Evolutionary conservation across 495 filamentous ascomycete species (phyloP), one percentile per base, ranked within the genome.

Genomic region (Letharia lupina): DNA sequence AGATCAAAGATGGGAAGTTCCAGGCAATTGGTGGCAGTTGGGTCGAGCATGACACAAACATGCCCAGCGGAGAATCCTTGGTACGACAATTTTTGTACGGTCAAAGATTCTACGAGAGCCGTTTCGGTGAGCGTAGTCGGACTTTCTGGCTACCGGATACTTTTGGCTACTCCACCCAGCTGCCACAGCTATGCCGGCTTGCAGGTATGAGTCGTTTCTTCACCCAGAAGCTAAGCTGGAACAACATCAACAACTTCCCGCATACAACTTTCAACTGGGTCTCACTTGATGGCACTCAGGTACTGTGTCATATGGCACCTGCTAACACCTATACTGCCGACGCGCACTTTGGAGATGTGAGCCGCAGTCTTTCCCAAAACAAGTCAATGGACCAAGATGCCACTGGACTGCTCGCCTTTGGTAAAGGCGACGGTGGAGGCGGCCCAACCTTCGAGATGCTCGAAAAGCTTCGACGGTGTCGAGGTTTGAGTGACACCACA

Each of bases 211-310:
- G 81, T 63, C 84, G 94, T 41, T 98, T 98, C 79, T 90, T 98
- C 69, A 98, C 94, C 2, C 94, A 98, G 76, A 98, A 98, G 77
- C 83, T 98, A 47, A 89, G 86, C 74, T 91, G 87, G 88, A 98
- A 98, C 76, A 98, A 98, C 75, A 97, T 98, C 80, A 98, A 98
- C 79, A 96, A 89, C 66, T 98, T 98, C 77, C 94, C 94, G 2
- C 94, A 98, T 70, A 97, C 93, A 2, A 98, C 94, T 1, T 98
- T 98, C 81, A 94, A 94, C 71, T 98, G 94, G 94, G 92, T 98
- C 28, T 81, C 91, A 3, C 84, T 96, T 37, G 94, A 98, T 73
- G 93, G 93, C 23, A 95, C 89, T 67, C 94, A 98, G 71, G 94
- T 98, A 54, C 82, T 98, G 61, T 97, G 93, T 75, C 94, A 98